Conservation (phyloP, 805 yeast genomes). For the Kodamaea jinghongensis region DNA sequence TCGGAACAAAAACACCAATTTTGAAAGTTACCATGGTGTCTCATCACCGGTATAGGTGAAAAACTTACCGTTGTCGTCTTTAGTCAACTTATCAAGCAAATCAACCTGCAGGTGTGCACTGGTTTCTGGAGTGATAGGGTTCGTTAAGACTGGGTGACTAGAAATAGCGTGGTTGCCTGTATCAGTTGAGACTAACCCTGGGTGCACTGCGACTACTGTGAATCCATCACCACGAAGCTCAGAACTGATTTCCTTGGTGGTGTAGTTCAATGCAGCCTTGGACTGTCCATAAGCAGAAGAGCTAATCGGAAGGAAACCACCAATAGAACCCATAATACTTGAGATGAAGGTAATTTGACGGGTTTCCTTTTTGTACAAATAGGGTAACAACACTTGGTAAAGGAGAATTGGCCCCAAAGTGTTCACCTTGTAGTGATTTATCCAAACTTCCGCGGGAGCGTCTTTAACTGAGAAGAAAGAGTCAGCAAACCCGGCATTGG, state of each 20-base stretch:
- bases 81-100: conserved; percentile 17
- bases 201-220: conserved; percentile 25
- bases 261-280: conserved; percentile 34
- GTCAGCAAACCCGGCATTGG: conserved; percentile 27
- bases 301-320: conserved; percentile 17
- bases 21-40: conserved; percentile 6
- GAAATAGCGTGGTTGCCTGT: background rate
- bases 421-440: conserved; percentile 18
- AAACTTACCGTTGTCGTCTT: conserved; percentile 26
- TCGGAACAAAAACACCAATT: too few relatives aligned
- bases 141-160: background rate
- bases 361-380: conserved; percentile 17
- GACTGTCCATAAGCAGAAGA: conserved; percentile 30
- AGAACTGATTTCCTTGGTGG: conserved; percentile 21
- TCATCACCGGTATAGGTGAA: conserved; percentile 19
- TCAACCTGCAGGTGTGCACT: conserved; percentile 6
- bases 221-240: conserved; percentile 23
- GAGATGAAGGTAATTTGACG: conserved; percentile 30
- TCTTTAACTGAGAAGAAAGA: conserved; percentile 15
- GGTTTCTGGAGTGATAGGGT: conserved; percentile 2
- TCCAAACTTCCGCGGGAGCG: conserved; percentile 16
- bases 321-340: conserved; percentile 25
- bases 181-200: conserved; percentile 19
- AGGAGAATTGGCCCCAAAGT: conserved; percentile 31
- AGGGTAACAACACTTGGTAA: conserved; percentile 26